Evolutionary conservation across 2,329 filamentous ascomycete species (phyloP).

Genomic region (Phyllachora maydis): DNA sequence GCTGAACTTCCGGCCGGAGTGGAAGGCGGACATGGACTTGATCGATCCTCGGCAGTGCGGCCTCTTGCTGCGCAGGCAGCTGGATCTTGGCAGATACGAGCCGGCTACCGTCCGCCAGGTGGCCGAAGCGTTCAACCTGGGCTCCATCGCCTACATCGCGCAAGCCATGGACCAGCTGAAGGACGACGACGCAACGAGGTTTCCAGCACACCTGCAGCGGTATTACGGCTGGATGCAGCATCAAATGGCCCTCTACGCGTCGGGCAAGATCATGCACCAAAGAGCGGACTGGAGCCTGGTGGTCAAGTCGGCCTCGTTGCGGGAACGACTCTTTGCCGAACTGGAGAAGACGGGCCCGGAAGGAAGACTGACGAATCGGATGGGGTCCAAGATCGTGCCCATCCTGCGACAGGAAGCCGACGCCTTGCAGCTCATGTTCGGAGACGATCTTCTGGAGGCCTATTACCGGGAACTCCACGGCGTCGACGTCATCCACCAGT

Average conservation of each 20-base stretch:
- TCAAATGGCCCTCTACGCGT: background rate
- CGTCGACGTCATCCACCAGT: background rate
- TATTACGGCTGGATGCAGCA: background rate
- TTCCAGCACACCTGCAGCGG: background rate
- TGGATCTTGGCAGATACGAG: background rate
- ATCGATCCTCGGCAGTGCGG: background rate
- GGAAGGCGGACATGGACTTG: background rate
- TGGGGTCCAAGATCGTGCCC: background rate
- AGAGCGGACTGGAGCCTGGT: background rate
- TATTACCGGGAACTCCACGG: background rate
- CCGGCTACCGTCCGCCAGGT: background rate
- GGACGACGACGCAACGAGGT: background rate
- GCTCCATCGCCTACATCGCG: background rate
- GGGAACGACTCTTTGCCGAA: background rate
- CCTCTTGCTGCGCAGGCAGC: background rate
- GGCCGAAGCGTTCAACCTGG: background rate
- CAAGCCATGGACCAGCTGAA: background rate
- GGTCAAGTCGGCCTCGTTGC: background rate
- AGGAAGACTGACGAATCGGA: background rate
- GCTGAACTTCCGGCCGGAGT: background rate
- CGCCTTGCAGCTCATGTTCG: background rate
- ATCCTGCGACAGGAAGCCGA: background rate
- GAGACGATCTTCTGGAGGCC: background rate
- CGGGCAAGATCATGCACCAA: background rate
- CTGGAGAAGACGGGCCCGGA: background rate